Evolutionary conservation across 805 yeast species (phyloP), one percentile per base, ranked within the genome.

Genomic region (Candida sphagnicola): DNA sequence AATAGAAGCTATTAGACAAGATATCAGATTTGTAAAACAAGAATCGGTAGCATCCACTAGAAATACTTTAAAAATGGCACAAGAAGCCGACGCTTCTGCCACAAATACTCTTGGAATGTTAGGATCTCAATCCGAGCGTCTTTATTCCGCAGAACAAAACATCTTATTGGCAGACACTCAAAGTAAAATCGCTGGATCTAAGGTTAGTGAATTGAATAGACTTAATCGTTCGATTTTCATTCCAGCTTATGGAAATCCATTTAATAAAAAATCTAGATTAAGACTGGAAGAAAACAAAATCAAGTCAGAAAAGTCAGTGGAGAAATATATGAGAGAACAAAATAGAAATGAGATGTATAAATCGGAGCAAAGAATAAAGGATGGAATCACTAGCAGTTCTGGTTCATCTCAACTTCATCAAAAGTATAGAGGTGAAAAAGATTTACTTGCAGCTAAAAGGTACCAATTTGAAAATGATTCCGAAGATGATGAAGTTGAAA

Each of bases 401-500:
- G 55, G 67, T 3, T 54, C 43, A 34, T 53, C 61, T 2, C 74
- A 69, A 28, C 41, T 58, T 11, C 57, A 54, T 34, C 68, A 67
- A 39, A 75, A 77, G 53, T 76, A 75, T 45, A 73, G 68, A 39
- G 76, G 77, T 36, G 78, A 78, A 39, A 59, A 67, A 46, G 61
- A 72, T 45, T 71, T 78, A 34, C 67, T 69, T 13, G 80, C 78
- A 28, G 84, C 95, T 2, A 67, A 77, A 41, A 67, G 78, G 47
- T 89, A 83, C 61, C 86, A 85, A 51, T 85, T 87, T 50, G 96
- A 88, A 55, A 85, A 84, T 35, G 97, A 91, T 61, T 80, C 80
- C 35, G 97, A 91, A 57, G 98, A 93, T 60, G 95, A 89, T 51
- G 93, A 82, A 49, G 77, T 88, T 77, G 98, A 91, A 56, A 77